Percentiles rank a stretch among this genome's conserved stretches.
Evolutionary conservation across 495 filamentous ascomycete genomes (phyloP).

Genomic region (Penicillium dipodomyicola): DNA sequence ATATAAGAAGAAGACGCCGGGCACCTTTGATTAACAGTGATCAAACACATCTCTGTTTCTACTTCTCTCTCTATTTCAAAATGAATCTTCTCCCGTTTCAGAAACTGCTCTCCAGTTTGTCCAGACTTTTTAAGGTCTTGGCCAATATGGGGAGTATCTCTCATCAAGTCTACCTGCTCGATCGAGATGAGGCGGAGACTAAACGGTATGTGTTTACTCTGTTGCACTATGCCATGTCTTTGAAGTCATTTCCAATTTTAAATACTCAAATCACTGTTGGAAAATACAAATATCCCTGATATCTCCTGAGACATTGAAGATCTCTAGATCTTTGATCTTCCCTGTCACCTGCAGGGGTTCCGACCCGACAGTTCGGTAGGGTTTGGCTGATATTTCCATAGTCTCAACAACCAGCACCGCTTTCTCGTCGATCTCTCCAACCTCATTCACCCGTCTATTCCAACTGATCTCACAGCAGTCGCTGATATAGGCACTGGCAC

Average conservation of each 20-base stretch:
- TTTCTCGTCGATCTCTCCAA: slow-evolving; percentile 23
- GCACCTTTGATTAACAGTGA: neutral
- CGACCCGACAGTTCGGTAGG: neutral
- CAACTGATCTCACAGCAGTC: slow-evolving; percentile 21
- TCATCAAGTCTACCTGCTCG: slow-evolving; percentile 19
- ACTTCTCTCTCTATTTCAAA: neutral
- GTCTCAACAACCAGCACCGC: slow-evolving; percentile 31
- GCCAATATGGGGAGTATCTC: slow-evolving; percentile 8
- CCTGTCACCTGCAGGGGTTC: neutral
- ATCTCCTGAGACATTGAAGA: neutral
- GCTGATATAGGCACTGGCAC: slow-evolving; percentile 43
- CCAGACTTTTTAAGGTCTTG: neutral
- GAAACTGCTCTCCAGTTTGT: neutral
- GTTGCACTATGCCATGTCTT: neutral
- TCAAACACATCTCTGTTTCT: neutral
- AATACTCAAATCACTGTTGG: neutral
- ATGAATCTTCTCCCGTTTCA: neutral
- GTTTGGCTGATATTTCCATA: slow-evolving; percentile 1
- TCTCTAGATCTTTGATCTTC: neutral
- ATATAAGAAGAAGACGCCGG: neutral
- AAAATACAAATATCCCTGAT: neutral
- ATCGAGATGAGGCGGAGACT: slow-evolving; percentile 19
- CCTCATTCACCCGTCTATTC: slow-evolving; percentile 33
- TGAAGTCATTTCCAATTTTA: neutral
- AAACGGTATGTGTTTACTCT: slow-evolving; percentile 11